These are phyloP conservation scores for Citrus reticulata DNA, from an alignment of 345 rosid species.

Conservation along the genomic window DNA sequence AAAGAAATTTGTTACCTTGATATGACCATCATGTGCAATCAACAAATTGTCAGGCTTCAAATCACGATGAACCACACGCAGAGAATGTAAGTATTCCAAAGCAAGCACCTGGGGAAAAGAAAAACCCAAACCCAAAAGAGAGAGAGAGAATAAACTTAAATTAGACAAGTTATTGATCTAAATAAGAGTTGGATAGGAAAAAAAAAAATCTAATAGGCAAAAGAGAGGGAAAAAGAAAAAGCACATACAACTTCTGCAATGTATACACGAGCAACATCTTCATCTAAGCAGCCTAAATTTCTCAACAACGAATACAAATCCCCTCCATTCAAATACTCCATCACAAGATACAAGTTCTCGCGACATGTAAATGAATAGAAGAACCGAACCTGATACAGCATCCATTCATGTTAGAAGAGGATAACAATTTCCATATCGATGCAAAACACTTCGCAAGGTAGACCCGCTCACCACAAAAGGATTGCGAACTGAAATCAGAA, in stretches of 20 bases:
- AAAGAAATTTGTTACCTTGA: constrained; percentile 53
- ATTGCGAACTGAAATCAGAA: constrained; percentile 95
- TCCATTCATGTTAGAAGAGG: constrained; percentile 27
- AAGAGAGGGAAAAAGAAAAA: not conserved
- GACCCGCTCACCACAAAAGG: constrained; percentile 99
- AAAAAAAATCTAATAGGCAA: not conserved
- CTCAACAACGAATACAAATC: constrained; percentile 93
- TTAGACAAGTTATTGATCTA: not conserved
- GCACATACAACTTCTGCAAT: constrained; percentile 97
- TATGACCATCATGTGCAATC: constrained; percentile 99
- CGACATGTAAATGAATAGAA: constrained; percentile 99
- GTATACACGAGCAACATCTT: constrained; percentile 96
- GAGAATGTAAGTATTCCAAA: constrained; percentile 91
- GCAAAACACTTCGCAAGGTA: constrained; percentile 29
- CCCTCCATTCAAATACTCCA: constrained; percentile 99
- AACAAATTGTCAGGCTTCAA: constrained; percentile 97
- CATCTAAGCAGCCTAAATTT: constrained; percentile 96
- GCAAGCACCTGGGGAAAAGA: constrained; percentile 72
- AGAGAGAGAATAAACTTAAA: not conserved
- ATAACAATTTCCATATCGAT: constrained; percentile 16
- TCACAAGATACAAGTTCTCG: constrained; percentile 98
- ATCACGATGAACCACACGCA: constrained; percentile 96
- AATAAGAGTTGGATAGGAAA: not conserved
- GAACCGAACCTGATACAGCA: constrained; percentile 83
- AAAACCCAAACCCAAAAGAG: not conserved